A percentile compares a stretch with the other conserved stretches of the same genome.
Conservation (phyloP, 441 rosid species). For the Jatropha podagrica region DNA sequence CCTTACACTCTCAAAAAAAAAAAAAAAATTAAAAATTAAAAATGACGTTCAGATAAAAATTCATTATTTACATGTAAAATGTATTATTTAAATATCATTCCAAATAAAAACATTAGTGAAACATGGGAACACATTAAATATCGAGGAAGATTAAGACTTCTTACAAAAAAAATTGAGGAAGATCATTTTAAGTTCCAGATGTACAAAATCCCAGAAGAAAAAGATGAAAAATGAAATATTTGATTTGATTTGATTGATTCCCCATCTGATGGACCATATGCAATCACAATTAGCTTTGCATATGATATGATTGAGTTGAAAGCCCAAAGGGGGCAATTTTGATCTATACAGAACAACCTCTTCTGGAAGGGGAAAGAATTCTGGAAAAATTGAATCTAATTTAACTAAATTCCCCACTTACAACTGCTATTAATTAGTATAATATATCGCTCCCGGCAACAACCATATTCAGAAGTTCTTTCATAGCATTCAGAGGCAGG, state of each 20-base stretch:
- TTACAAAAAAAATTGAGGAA: no score
- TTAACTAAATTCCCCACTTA: slow-evolving; percentile 28
- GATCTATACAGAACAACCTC: slow-evolving; percentile 32
- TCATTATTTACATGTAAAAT: no score
- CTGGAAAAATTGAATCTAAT: slow-evolving; percentile 7
- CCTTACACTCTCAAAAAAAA: no score
- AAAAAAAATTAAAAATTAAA: no score
- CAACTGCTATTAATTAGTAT: slow-evolving; percentile 19
- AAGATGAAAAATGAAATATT: no score
- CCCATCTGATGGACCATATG: slow-evolving; percentile 23
- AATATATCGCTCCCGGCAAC: slow-evolving; percentile 15
- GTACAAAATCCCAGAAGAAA: no score
- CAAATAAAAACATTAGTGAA: no score
- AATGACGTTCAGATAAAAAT: no score
- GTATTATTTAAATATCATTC: no score
- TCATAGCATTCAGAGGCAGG: slow-evolving; percentile 8
- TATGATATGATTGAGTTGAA: slow-evolving; percentile 3
- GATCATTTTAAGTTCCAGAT: no score
- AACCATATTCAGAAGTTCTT: neutral
- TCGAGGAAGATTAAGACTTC: no score
- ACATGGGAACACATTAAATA: no score
- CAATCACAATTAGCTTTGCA: slow-evolving; percentile 19
- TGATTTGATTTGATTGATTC: neutral
- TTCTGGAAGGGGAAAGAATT: slow-evolving; percentile 19
- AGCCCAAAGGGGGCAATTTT: slow-evolving; percentile 16